Base-by-base conservation (phyloP, 2,329 filamentous ascomycete species). In the Rutstroemia sp. region DNA sequence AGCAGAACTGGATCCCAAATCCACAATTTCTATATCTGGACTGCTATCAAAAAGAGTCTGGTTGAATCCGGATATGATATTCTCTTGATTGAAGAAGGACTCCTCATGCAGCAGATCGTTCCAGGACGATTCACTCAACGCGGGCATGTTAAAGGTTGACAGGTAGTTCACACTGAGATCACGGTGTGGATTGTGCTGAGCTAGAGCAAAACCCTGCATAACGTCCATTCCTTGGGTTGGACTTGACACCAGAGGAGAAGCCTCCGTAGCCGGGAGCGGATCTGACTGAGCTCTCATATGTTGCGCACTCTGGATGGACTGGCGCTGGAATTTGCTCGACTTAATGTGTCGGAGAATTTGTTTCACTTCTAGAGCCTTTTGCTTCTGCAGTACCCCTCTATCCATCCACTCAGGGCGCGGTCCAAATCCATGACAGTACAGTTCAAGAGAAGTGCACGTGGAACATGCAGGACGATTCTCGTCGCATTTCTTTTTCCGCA, bases 401-500 rank as follows among this genome's bases (percentile, higher is more conserved):
- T 65, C 60, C 58, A 61, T 65, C 47, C 59, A 59, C 14, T 57
- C 60, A 12, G 68, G 65, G 54, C 67, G 69, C 46, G 73, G 69
- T 2, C 77, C 72, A 57, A 70, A 69, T 62, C 76, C 82, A 57
- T 79, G 67, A 64, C 82, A 85, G 19, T 74, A 75, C 57, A 84
- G 83, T 55, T 78, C 73, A n/a, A 84, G 75, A 2, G 69, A 64
- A 10, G 68, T 65, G 68, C 81, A 85, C 30, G 66, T 70, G 4
- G 73, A 70, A 66, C 82, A 85, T 9, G 74, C 64, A 10, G 80
- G 80, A 2, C 72, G 74, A 19, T 63, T 70, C 64, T 82, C 78
- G 61, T 83, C 79, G 66, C 81, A 84, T 64, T 82, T 83, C 64
- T 84, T 85, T 61, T 78, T 78, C 25, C 81, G 76, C 8, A 83